phyloP scores from a whole-genome alignment of 805 yeast species.

The Candida silvatica region DNA sequence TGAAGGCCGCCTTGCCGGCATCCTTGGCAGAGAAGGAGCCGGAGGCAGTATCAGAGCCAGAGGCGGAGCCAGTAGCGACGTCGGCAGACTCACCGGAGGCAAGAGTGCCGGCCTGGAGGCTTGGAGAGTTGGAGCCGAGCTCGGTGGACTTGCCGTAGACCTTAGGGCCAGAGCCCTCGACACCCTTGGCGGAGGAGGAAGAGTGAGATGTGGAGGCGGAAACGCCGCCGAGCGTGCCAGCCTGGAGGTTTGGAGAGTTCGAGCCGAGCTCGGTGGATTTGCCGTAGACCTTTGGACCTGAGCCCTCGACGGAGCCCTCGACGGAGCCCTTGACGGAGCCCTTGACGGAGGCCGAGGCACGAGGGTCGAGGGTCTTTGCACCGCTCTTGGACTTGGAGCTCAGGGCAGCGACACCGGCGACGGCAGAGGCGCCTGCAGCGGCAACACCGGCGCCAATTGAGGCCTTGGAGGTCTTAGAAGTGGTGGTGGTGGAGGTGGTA shows the following conservation, averaged over 20 bases:
- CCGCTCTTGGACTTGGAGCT: neutral
- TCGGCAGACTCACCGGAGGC: too few species aligned
- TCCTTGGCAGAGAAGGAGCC: neutral
- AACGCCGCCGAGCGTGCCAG: too few species aligned
- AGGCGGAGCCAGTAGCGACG: too few species aligned
- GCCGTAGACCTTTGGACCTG: neutral
- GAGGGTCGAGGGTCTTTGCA: neutral
- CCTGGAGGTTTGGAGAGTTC: too few species aligned
- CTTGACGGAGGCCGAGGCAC: neutral
- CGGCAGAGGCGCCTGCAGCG: neutral
- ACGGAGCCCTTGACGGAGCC: neutral
- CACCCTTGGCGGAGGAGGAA: slow-evolving; percentile 1
- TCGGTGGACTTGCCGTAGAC: neutral
- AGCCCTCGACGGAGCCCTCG: neutral
- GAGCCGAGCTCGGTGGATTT: neutral
- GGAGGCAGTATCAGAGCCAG: too few species aligned
- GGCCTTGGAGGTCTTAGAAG: neutral
- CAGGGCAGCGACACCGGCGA: neutral
- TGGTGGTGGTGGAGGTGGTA: neutral
- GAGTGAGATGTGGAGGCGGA: neutral
- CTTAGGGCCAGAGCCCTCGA: neutral
- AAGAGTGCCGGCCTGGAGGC: too few species aligned
- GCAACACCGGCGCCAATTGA: neutral
- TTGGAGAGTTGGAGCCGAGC: too few species aligned
- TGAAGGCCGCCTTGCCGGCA: neutral